phyloP scores from a whole-genome alignment of 1,284 basidiomycete species.

The Pholiota adiposa region DNA sequence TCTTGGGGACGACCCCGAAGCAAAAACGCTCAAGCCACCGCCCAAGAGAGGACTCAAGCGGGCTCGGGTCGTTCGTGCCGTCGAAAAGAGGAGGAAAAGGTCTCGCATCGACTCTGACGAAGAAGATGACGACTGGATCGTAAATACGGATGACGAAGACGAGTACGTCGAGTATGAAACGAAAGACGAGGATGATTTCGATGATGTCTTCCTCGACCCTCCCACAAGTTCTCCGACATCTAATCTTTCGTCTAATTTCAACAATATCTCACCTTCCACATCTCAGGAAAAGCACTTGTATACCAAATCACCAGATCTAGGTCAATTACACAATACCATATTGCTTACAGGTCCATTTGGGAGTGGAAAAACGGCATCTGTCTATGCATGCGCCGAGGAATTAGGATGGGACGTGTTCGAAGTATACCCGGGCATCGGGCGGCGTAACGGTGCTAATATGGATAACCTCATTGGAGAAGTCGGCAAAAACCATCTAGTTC shows the following conservation, averaged over 20 bases:
- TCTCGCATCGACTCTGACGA: conserved; percentile 56
- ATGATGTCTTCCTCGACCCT: conserved; percentile 20
- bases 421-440: conserved; percentile 94
- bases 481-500: conserved; percentile 87
- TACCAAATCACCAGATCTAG: conserved; percentile 38
- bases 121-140: conserved; percentile 57
- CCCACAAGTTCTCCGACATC: conserved; percentile 27
- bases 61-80: conserved; percentile 53
- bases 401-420: conserved; percentile 97
- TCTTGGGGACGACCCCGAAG: conserved; percentile 17
- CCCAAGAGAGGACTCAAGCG: conserved; percentile 49
- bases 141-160: conserved; percentile 45
- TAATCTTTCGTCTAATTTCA: not conserved
- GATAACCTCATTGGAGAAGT: conserved; percentile 90
- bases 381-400: conserved; percentile 93
- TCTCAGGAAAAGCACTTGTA: conserved; percentile 12
- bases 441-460: conserved; percentile 80
- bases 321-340: conserved; percentile 80
- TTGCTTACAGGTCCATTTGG: conserved; percentile 85
- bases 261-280: conserved; percentile 14
- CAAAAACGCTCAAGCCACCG: conserved; percentile 14
- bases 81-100: conserved; percentile 51
- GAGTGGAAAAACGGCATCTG: conserved; percentile 89
- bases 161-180: conserved; percentile 35
- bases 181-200: conserved; percentile 30